These are phyloP conservation scores for Penicillium antarcticum DNA, from an alignment of 495 filamentous ascomycete genomes.

Conservation along the genomic window DNA sequence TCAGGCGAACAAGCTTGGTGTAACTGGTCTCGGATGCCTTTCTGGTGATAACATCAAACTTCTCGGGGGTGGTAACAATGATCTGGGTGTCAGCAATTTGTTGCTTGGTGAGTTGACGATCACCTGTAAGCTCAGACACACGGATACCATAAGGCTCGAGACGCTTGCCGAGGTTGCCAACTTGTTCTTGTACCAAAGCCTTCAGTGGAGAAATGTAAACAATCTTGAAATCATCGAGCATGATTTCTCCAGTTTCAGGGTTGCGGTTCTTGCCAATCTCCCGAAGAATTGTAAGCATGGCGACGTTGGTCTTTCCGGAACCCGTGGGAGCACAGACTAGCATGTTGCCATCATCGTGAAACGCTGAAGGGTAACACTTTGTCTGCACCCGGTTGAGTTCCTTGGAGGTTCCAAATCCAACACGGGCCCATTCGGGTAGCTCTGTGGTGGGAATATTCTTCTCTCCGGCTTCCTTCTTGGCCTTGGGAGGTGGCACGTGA, in stretches of 20 bases:
- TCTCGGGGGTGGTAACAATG: slow-evolving; percentile 98
- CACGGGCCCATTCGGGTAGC: slow-evolving; percentile 86
- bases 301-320: slow-evolving; percentile 98
- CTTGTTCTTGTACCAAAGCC: slow-evolving; percentile 92
- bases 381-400: slow-evolving; percentile 95
- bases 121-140: slow-evolving; percentile 91
- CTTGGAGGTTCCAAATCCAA: slow-evolving; percentile 75
- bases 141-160: slow-evolving; percentile 87
- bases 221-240: slow-evolving; percentile 95
- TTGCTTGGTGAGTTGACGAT: slow-evolving; percentile 97
- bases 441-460: slow-evolving; percentile 76
- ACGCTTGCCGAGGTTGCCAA: slow-evolving; percentile 91
- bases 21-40: slow-evolving; percentile 97
- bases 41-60: slow-evolving; percentile 98
- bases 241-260: slow-evolving; percentile 79
- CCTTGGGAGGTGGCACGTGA: slow-evolving; percentile 88
- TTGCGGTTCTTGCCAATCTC: slow-evolving; percentile 97
- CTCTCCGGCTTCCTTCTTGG: slow-evolving; percentile 75
- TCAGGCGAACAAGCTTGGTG: slow-evolving; percentile 89
- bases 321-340: slow-evolving; percentile 96
- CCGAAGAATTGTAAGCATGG: slow-evolving; percentile 92
- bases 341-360: slow-evolving; percentile 94
- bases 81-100: slow-evolving; percentile 97
- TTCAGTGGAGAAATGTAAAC: slow-evolving; percentile 98
- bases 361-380: slow-evolving; percentile 84